A percentile compares a stretch with the other conserved stretches of the same genome.
phyloP scores from a whole-genome alignment of 2,329 filamentous ascomycete genomes.

The Sporothrix humicola region DNA sequence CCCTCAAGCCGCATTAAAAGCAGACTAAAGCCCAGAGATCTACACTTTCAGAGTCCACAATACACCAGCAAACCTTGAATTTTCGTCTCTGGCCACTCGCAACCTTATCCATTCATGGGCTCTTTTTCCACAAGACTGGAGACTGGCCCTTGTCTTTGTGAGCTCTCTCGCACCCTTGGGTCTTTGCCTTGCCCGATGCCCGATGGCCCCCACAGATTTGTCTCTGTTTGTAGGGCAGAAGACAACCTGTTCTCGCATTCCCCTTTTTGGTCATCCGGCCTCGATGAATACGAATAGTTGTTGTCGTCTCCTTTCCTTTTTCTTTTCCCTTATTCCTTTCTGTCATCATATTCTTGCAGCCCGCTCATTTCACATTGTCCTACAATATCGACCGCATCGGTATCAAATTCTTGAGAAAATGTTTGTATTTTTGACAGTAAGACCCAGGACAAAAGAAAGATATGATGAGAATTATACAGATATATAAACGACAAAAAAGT shows the following conservation, averaged over 20 bases:
- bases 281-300: neutral
- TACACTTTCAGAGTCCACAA: neutral
- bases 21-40: neutral
- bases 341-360: neutral
- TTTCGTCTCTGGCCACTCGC: neutral
- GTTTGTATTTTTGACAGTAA: slow-evolving; percentile 10
- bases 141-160: too few species aligned
- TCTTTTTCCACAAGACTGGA: neutral
- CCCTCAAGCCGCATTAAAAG: too few species aligned
- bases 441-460: neutral
- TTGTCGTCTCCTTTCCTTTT: too few species aligned
- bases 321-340: neutral
- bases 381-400: neutral
- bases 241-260: neutral
- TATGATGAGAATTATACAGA: slow-evolving; percentile 5
- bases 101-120: neutral
- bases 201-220: neutral
- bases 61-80: neutral
- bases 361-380: neutral
- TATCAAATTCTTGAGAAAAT: neutral
- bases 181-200: neutral
- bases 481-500: neutral
- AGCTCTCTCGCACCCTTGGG: neutral
- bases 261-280: neutral
- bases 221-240: neutral